Percentiles rank a stretch among this genome's conserved stretches.
phyloP scores from a whole-genome alignment of 345 rosid species.

The Syzygium jambos region DNA sequence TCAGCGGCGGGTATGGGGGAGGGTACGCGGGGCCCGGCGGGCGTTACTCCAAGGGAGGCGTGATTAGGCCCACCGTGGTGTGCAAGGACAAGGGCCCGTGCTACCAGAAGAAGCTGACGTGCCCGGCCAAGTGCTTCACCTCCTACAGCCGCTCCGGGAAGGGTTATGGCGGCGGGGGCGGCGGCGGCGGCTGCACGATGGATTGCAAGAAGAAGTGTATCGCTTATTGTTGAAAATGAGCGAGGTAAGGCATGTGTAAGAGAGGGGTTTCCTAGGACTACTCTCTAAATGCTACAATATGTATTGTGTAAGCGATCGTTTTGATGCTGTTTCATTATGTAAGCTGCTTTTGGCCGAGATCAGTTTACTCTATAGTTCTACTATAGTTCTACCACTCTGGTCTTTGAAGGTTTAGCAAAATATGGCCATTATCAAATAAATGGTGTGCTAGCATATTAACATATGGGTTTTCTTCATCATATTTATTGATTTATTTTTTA shows the following conservation, averaged over 20 bases:
- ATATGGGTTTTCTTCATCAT: background rate
- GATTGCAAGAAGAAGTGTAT: conserved; percentile 93
- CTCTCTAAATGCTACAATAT: background rate
- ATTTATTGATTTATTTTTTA: background rate
- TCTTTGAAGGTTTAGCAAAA: background rate
- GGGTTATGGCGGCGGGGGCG: conserved; percentile 89
- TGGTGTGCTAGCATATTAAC: background rate
- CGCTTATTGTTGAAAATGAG: conserved; percentile 56
- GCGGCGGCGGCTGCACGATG: conserved; percentile 92
- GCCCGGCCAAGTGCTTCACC: conserved; percentile 92
- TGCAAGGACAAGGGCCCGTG: conserved; percentile 81
- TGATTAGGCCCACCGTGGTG: conserved; percentile 50
- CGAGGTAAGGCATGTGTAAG: background rate
- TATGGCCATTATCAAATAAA: background rate
- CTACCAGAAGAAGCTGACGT: conserved; percentile 67
- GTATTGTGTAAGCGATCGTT: background rate
- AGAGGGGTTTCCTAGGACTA: background rate
- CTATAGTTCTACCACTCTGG: background rate
- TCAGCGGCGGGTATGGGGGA: conserved; percentile 10
- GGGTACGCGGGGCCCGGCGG: conserved; percentile 28
- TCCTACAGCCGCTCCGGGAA: conserved; percentile 87
- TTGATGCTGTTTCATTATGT: background rate
- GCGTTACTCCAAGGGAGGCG: conserved; percentile 55
- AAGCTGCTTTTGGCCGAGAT: background rate
- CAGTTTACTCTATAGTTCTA: background rate